Evolutionary conservation across 257 asterid species (phyloP), one percentile per base, ranked within the genome.

Genomic region (Verbascum thapsus): DNA sequence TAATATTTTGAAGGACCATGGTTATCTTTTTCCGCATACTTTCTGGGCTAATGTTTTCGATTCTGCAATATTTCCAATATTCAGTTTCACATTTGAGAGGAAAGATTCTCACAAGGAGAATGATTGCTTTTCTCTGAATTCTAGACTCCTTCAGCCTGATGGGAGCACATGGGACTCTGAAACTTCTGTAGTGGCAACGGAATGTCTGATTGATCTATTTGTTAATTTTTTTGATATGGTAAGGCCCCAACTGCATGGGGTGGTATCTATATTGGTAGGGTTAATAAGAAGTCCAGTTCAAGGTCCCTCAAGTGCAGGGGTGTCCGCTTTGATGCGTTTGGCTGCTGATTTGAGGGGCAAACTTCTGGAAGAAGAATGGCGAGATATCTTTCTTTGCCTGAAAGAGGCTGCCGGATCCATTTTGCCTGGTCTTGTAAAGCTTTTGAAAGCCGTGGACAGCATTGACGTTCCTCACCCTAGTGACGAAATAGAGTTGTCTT

Each of bases 1-100:
- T 72, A 85, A 94, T 80, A 94, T 87, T 72, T 76, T 94, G 73
- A 90, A 90, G 77, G 99, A 94, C 83, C 97, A 94, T 61, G 99
- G 99, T 42, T 89, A 81, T 66, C 88, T 94, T 70, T 94, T 90
- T 73, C 76, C 96, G 9, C 78, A 68, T 61, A 53, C 78, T 53
- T 87, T 94, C 72, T 94, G 99, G 99, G 74, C 51, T 41, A 78
- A 61, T 70, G 75, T 94, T 76, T 94, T 85, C 78, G 75, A 64
- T 61, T 77, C 85, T 56, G 88, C 81, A 16, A 76, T 94, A 67
- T 84, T 77, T 73, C 97, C 99, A 48, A 81, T 90, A 68, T 90
- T 94, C 74, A 76, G 69, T 69, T 72, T 84, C 72, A 66, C 71
- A 23, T 58, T 32, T 67, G 95, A 83, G 69, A 73, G 67, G 51